A percentile compares a stretch with the other conserved stretches of the same genome.
These are phyloP conservation scores for Eremomyces bilateralis DNA, from an alignment of 495 filamentous ascomycete species.

Conservation along the genomic window DNA sequence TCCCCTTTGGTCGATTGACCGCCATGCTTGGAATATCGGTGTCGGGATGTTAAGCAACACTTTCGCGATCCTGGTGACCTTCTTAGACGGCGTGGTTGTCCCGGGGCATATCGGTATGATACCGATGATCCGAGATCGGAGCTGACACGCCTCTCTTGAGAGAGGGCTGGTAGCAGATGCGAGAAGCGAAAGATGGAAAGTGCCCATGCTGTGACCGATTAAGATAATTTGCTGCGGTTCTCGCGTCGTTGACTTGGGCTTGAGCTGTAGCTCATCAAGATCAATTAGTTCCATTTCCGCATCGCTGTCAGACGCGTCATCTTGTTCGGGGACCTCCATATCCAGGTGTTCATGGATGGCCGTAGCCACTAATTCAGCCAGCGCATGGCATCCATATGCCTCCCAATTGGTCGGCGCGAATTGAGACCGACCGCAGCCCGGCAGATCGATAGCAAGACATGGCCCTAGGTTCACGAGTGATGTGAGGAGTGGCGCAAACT, in stretches of 20 bases:
- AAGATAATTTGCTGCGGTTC: conserved; percentile 57
- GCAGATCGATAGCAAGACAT: conserved; percentile 78
- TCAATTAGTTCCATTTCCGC: background rate
- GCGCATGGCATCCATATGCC: conserved; percentile 54
- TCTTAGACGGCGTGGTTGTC: conserved; percentile 34
- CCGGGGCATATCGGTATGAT: conserved; percentile 63
- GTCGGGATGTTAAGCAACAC: conserved; percentile 40
- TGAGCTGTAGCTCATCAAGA: conserved; percentile 18
- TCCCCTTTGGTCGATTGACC: conserved; percentile 62
- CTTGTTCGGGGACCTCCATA: background rate
- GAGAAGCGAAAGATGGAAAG: conserved; percentile 52
- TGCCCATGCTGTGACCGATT: conserved; percentile 76
- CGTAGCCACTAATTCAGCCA: conserved; percentile 49
- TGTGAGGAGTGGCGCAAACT: conserved; percentile 64
- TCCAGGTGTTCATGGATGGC: conserved; percentile 37
- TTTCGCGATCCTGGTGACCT: conserved; percentile 29
- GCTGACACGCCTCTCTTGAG: conserved; percentile 3
- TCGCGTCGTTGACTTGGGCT: no score
- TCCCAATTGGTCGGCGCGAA: conserved; percentile 51
- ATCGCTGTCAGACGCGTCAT: background rate
- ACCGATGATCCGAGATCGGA: conserved; percentile 41
- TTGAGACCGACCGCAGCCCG: conserved; percentile 62
- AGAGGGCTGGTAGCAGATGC: conserved; percentile 36
- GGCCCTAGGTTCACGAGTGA: conserved; percentile 67
- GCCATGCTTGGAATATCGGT: conserved; percentile 53